These are phyloP conservation scores for Encephalitozoon hellem DNA, from an alignment of 371 early-diverging fungal species.

Conservation along the genomic window DNA sequence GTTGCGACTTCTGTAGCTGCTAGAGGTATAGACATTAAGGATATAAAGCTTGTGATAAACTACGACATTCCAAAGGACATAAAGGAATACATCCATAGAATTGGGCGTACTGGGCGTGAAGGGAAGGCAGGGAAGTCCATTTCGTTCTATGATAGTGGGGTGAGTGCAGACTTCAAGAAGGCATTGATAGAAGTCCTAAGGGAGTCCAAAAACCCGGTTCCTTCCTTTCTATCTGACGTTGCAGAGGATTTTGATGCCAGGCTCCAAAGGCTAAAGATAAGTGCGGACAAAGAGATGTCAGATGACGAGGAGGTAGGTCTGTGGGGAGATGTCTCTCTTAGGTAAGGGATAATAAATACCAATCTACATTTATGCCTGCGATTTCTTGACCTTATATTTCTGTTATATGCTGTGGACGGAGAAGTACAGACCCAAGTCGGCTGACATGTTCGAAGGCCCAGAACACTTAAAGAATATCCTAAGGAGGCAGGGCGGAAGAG, in stretches of 20 bases:
- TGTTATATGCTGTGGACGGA: slow-evolving; percentile 58
- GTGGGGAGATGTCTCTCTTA: slow-evolving; percentile 2
- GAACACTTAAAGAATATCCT: slow-evolving; percentile 50
- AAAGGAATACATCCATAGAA: slow-evolving; percentile 86
- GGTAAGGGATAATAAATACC: background rate
- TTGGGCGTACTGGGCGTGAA: slow-evolving; percentile 64
- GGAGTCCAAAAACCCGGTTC: slow-evolving; percentile 82
- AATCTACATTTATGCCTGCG: background rate
- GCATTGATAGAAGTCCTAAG: slow-evolving; percentile 78
- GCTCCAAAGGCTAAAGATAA: background rate
- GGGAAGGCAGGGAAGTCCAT: slow-evolving; percentile 82
- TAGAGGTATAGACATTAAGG: slow-evolving; percentile 93
- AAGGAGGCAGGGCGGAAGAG: slow-evolving; percentile 5
- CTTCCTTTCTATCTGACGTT: slow-evolving; percentile 64
- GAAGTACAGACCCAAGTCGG: slow-evolving; percentile 59
- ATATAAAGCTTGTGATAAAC: slow-evolving; percentile 95
- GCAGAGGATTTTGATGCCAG: background rate
- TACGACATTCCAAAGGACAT: slow-evolving; percentile 88
- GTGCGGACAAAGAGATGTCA: slow-evolving; percentile 8
- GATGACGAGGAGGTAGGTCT: slow-evolving; percentile 7
- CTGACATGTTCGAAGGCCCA: slow-evolving; percentile 38
- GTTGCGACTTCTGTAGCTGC: slow-evolving; percentile 94
- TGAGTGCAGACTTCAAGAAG: slow-evolving; percentile 70
- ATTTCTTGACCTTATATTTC: background rate
- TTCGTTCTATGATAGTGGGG: slow-evolving; percentile 67